These are phyloP conservation scores for Lichtheimia ramosa DNA, from an alignment of 371 early-diverging fungal genomes.

Conservation along the genomic window DNA sequence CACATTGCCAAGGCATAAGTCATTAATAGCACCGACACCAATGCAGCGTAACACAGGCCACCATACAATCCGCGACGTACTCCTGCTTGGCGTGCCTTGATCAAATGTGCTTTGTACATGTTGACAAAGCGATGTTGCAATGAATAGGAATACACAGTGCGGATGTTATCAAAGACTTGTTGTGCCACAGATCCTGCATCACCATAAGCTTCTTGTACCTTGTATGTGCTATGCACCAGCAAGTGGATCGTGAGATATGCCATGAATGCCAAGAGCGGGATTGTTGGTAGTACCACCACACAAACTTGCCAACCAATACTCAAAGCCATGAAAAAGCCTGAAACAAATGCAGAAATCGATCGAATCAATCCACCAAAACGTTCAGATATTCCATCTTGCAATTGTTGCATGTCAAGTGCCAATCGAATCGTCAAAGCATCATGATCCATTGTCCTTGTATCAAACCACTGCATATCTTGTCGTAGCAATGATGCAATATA, in stretches of 20 bases:
- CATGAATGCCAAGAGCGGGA: slow-evolving; percentile 35
- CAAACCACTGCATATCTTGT: slow-evolving; percentile 87
- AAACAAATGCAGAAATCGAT: slow-evolving; percentile 73
- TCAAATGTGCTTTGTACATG: slow-evolving; percentile 60
- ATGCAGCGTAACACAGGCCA: slow-evolving; percentile 49
- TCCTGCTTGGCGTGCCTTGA: slow-evolving; percentile 56
- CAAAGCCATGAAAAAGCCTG: slow-evolving; percentile 89
- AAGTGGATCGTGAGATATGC: slow-evolving; percentile 8
- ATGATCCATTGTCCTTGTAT: slow-evolving; percentile 55
- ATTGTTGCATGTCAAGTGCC: slow-evolving; percentile 68
- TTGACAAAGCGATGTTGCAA: slow-evolving; percentile 68
- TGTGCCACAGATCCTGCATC: slow-evolving; percentile 50
- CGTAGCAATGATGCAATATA: slow-evolving; percentile 78
- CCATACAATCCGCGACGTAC: slow-evolving; percentile 46
- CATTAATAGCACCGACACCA: slow-evolving; percentile 56
- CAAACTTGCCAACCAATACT: slow-evolving; percentile 70
- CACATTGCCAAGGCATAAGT: slow-evolving; percentile 69
- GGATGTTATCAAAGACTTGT: slow-evolving; percentile 81
- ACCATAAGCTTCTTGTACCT: slow-evolving; percentile 40
- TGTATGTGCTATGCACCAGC: no score
- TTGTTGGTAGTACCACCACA: no score
- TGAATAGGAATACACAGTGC: slow-evolving; percentile 87
- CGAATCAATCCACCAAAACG: slow-evolving; percentile 78
- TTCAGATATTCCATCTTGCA: slow-evolving; percentile 86
- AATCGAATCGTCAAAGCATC: slow-evolving; percentile 72